phyloP scores from a whole-genome alignment of 2,329 filamentous ascomycete species.

The Aspergillus sp. region DNA sequence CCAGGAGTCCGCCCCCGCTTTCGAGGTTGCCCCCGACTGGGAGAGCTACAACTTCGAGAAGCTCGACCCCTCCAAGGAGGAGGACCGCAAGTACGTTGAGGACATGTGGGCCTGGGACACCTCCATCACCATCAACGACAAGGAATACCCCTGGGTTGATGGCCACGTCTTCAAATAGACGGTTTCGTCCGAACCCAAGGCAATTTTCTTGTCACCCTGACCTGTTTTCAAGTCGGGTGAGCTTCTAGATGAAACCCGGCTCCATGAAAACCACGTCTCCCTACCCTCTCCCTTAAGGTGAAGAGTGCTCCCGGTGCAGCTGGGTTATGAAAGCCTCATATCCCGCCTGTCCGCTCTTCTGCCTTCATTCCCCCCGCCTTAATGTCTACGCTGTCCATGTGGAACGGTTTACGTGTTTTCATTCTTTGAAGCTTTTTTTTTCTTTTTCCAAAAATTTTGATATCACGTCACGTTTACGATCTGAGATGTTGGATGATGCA shows the following conservation, averaged over 20 bases:
- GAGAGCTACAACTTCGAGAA: constrained; percentile 97
- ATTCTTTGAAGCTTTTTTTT: constrained; percentile 12
- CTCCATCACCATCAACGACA: constrained; percentile 74
- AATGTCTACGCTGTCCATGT: constrained; percentile 17
- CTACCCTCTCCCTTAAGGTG: not conserved
- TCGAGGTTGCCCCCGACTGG: constrained; percentile 94
- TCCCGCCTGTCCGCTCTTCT: not conserved
- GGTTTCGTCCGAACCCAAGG: constrained; percentile 19
- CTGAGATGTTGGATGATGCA: constrained; percentile 19
- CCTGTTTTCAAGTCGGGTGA: constrained; percentile 9
- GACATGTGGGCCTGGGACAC: constrained; percentile 92
- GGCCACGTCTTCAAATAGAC: constrained; percentile 99
- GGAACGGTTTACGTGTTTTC: constrained; percentile 20
- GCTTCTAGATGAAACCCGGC: constrained; percentile 11
- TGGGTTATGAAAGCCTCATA: not conserved
- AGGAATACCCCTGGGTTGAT: constrained; percentile 83
- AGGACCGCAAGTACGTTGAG: constrained; percentile 83
- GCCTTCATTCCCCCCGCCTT: not conserved
- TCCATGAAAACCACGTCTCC: not conserved
- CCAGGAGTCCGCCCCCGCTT: constrained; percentile 79
- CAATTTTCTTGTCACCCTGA: constrained; percentile 20
- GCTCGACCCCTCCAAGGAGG: constrained; percentile 83
- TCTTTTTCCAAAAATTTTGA: constrained; percentile 10
- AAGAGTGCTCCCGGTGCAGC: not conserved
- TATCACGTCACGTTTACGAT: constrained; percentile 20